These are phyloP conservation scores for Melanomma pulvis-pyrius DNA, from an alignment of 495 filamentous ascomycete species.

Conservation along the genomic window DNA sequence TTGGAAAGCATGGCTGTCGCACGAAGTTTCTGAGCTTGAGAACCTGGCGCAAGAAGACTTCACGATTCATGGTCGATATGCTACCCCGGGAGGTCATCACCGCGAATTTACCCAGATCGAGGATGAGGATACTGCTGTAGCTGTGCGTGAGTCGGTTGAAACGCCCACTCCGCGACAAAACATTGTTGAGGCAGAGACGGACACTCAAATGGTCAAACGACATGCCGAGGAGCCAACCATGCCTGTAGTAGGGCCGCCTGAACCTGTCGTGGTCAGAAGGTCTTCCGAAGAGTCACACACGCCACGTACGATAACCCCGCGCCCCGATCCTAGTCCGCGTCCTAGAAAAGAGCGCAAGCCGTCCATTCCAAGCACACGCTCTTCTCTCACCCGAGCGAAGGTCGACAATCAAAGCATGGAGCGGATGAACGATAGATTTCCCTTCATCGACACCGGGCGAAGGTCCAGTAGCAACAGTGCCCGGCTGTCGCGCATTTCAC, in stretches of 20 bases:
- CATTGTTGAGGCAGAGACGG: background rate
- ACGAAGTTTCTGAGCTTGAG: slow-evolving; percentile 40
- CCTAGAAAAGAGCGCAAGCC: background rate
- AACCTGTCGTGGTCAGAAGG: background rate
- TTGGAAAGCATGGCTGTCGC: slow-evolving; percentile 44
- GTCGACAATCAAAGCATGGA: slow-evolving; percentile 2
- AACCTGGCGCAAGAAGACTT: slow-evolving; percentile 19
- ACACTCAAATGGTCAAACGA: background rate
- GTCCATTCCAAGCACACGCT: slow-evolving; percentile 2
- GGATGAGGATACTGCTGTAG: slow-evolving; percentile 3
- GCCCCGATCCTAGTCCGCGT: background rate
- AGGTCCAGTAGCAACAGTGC: slow-evolving; percentile 28
- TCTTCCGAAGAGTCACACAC: background rate
- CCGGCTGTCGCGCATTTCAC: background rate
- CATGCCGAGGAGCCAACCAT: background rate
- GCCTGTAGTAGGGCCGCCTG: background rate
- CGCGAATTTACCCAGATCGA: slow-evolving; percentile 27
- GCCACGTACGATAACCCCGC: background rate
- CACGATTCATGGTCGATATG: slow-evolving; percentile 20
- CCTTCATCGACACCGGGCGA: slow-evolving; percentile 37
- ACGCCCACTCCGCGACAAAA: background rate
- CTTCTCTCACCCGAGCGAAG: slow-evolving; percentile 1
- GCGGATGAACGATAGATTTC: slow-evolving; percentile 45
- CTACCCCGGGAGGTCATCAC: slow-evolving; percentile 15
- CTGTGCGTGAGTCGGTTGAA: slow-evolving; percentile 3